A percentile compares a stretch with the other conserved stretches of the same genome.
Conservation (phyloP, 2,329 filamentous ascomycete genomes). For the Clarireedia paspali region DNA sequence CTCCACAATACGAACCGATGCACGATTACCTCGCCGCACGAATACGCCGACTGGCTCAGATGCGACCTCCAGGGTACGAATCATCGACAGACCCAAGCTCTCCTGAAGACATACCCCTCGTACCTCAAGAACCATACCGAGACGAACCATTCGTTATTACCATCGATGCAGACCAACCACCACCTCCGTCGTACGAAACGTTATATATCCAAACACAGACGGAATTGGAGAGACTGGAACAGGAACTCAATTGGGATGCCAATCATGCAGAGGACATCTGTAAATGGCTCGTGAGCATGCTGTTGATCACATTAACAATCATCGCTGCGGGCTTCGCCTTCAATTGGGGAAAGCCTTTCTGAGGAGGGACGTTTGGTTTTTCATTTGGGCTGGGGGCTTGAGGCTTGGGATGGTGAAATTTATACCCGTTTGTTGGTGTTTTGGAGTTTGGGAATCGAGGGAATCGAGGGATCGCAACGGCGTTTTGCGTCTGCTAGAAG, state of each 20-base stretch:
- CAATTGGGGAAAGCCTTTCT: constrained; percentile 20
- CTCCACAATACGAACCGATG: constrained; percentile 26
- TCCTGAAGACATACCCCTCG: constrained; percentile 2
- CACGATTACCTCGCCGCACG: constrained; percentile 23
- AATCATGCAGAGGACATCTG: constrained; percentile 22
- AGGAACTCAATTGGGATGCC: constrained; percentile 15
- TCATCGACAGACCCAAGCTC: background rate
- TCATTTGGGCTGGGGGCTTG: too few relatives aligned
- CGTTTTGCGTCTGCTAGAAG: background rate
- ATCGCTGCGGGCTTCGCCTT: constrained; percentile 24
- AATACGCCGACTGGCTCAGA: constrained; percentile 10
- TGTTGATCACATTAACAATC: constrained; percentile 23
- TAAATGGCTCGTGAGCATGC: constrained; percentile 27
- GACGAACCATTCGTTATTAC: constrained; percentile 24
- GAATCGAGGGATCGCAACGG: too few relatives aligned
- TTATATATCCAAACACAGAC: constrained; percentile 15
- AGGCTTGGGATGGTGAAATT: background rate
- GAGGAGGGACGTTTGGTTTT: background rate
- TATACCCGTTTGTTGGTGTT: constrained; percentile 4
- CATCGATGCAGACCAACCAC: constrained; percentile 16
- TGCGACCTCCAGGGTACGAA: background rate
- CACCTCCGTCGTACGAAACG: constrained; percentile 24
- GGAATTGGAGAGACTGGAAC: constrained; percentile 17
- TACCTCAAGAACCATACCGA: constrained; percentile 20
- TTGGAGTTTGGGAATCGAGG: background rate